Base-by-base conservation (phyloP, 2,329 filamentous ascomycete species). In the Cordyceps javanica region DNA sequence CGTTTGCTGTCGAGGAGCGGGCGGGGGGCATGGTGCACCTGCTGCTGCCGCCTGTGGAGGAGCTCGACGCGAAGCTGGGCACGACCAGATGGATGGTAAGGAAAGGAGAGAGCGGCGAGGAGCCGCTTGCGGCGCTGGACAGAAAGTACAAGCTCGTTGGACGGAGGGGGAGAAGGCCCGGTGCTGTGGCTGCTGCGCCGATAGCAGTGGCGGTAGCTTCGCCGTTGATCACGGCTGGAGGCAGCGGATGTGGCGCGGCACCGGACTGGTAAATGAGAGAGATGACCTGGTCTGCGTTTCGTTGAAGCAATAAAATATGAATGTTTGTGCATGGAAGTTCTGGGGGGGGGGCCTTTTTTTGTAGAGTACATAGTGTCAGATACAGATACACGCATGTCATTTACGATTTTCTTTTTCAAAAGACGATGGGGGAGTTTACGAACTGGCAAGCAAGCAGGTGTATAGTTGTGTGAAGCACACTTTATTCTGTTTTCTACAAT, bases 71-170 rank as follows among this genome's bases (percentile, higher is more conserved):
- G 1, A 82, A 90, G 57, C 75, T 96, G 28, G 90, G 90, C 0
- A 96, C 91, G 0, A 77, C 79, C 65, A 87, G 83, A 73, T 96
- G 89, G 84, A 89, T 82, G 73, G 85, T 96, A 19, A 87, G 80
- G 74, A 88, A 87, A 71, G 87, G 80, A 2, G 90, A 94, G 71
- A 70, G 73, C 30, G 72, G 71, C 8, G 65, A 67, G 56, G 64
- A 62, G 8, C 72, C 70, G 41, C 73, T 77, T 54, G 73, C 68
- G 19, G 75, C 76, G 65, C 69, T 82, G 34, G 79, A 82, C 54
- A 66, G 64, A 59, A 76, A 73, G 67, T 76, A 79, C 57, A 68
- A 67, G 25, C 77, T 77, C 61, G 72, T 72, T 59, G 77, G 77
- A 0, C 64, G 69, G 19, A 67, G 76, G 34, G 76, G 70, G 14